Conservation (phyloP, 331 rosid species). For the Quercus tomentella region DNA sequence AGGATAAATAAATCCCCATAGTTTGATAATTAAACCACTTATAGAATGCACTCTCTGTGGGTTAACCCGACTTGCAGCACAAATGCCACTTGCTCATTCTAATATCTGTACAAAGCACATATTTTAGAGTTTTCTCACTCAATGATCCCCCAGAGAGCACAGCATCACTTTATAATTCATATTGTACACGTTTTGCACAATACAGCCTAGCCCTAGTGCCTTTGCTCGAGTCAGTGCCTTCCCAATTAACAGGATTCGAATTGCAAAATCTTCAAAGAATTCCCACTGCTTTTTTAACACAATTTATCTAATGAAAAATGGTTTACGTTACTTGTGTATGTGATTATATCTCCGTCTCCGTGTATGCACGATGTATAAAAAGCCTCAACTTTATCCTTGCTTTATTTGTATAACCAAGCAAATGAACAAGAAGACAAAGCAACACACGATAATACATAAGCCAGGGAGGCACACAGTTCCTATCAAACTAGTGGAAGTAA, state of each 20-base stretch:
- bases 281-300: background rate
- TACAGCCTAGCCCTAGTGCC: too few relatives aligned
- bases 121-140: background rate
- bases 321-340: background rate
- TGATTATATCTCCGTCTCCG: background rate
- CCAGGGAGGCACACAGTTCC: background rate
- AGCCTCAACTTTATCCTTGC: background rate
- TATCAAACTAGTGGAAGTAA: slow-evolving; percentile 46
- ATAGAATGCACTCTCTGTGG: too few relatives aligned
- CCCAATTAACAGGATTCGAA: background rate
- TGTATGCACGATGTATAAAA: background rate
- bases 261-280: background rate
- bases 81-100: too few relatives aligned
- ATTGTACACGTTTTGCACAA: too few relatives aligned
- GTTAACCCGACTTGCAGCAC: too few relatives aligned
- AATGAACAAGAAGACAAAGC: background rate
- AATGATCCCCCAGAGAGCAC: background rate
- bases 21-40: too few relatives aligned
- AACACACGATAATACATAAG: background rate
- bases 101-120: too few relatives aligned
- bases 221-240: too few relatives aligned
- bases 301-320: background rate
- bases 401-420: background rate
- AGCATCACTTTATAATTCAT: too few relatives aligned
- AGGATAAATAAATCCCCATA: too few relatives aligned